Evolutionary conservation across 495 filamentous ascomycete species (phyloP).

Genomic region (Trypethelium eluteriae): DNA sequence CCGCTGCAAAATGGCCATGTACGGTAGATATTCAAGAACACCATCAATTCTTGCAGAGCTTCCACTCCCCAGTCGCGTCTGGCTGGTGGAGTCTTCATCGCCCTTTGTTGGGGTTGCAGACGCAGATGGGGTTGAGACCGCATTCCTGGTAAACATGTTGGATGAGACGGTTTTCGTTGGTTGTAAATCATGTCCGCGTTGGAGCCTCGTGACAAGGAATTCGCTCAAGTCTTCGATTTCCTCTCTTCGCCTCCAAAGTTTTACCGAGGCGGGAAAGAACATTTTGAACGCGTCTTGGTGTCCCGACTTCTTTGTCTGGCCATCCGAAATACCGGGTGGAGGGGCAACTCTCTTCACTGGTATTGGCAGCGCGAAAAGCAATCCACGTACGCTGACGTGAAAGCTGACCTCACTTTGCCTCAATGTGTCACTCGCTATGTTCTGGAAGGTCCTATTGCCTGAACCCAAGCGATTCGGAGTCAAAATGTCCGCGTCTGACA

Average conservation of each 20-base stretch:
- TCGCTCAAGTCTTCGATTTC: constrained; percentile 67
- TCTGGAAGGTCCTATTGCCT: constrained; percentile 33
- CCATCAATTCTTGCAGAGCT: constrained; percentile 63
- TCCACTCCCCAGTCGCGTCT: constrained; percentile 41
- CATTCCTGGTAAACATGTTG: background rate
- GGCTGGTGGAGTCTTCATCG: constrained; percentile 16
- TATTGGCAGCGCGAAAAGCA: constrained; percentile 72
- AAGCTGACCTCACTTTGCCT: constrained; percentile 90
- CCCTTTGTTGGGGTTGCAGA: background rate
- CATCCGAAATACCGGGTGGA: constrained; percentile 30
- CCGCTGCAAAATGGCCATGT: constrained; percentile 56
- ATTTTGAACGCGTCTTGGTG: constrained; percentile 65
- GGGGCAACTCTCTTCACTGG: constrained; percentile 63
- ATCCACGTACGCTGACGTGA: constrained; percentile 74
- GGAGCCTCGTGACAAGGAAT: constrained; percentile 39
- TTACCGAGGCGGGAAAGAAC: constrained; percentile 75
- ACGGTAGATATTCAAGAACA: constrained; percentile 76
- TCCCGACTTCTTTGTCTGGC: constrained; percentile 16
- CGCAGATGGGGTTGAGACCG: background rate
- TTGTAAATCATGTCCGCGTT: background rate
- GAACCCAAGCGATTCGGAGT: constrained; percentile 46
- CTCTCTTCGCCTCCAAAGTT: constrained; percentile 68
- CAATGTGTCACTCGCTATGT: constrained; percentile 58
- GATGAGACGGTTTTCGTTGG: background rate
- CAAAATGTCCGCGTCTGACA: constrained; percentile 83